Evolutionary conservation across 305 asterid species (phyloP).

Genomic region (Solanum chacoense): DNA sequence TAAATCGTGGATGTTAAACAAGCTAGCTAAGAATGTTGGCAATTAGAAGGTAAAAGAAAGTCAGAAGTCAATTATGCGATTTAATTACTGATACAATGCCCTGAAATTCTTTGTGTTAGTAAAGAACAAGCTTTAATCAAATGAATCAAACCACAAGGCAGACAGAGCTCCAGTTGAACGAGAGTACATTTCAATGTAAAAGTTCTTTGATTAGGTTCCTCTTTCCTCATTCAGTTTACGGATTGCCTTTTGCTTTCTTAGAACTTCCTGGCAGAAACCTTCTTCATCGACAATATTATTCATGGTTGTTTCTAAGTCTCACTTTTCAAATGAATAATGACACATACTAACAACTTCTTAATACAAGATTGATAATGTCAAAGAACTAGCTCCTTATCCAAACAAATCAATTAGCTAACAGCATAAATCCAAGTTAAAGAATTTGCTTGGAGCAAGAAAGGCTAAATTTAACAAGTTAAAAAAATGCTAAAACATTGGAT

Average conservation of each 20-base stretch:
- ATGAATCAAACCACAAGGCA: not conserved
- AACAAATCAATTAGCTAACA: not conserved
- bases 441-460: not conserved
- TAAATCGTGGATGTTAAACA: not conserved
- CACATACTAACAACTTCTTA: not conserved
- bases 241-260: not conserved
- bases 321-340: not conserved
- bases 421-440: not conserved
- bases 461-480: not conserved
- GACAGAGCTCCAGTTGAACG: not conserved
- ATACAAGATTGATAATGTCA: not conserved
- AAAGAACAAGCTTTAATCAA: not conserved
- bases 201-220: not conserved
- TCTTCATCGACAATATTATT: not conserved
- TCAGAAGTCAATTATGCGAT: not conserved
- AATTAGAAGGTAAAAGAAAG: not conserved
- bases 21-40: not conserved
- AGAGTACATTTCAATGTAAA: not conserved
- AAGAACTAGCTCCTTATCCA: not conserved
- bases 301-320: not conserved
- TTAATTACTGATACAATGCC: not conserved
- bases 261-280: not conserved
- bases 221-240: not conserved
- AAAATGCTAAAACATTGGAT: not conserved
- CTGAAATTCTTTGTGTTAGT: not conserved